Percentiles rank a stretch among this genome's conserved stretches.
These are phyloP conservation scores for Neotropicomus parvogracilis DNA, from an alignment of 1,284 basidiomycete genomes.

Conservation along the genomic window DNA sequence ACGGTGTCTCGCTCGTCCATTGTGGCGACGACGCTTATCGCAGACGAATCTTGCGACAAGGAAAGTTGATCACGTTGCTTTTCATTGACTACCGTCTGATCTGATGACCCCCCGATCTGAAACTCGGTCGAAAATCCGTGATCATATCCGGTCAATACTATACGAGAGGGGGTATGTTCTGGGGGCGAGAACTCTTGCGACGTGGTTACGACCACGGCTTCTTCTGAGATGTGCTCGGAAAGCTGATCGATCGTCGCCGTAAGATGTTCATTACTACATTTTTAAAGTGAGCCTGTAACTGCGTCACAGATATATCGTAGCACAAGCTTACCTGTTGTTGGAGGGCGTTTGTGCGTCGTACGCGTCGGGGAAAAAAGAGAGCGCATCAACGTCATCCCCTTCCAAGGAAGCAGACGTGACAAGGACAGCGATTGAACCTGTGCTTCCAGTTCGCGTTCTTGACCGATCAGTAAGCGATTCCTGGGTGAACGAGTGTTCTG, in stretches of 20 bases:
- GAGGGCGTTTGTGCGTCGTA: neutral
- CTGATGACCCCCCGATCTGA: neutral
- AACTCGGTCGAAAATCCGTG: no score
- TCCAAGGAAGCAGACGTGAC: neutral
- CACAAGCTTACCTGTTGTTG: constrained; percentile 1
- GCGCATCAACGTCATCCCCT: neutral
- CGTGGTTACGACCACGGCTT: neutral
- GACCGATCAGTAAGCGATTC: neutral
- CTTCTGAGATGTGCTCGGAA: neutral
- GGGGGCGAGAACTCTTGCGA: neutral
- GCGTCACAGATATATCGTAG: neutral
- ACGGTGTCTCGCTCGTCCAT: neutral
- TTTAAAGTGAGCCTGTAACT: neutral
- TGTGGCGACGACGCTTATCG: no score
- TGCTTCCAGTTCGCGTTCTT: neutral
- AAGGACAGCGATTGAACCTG: neutral
- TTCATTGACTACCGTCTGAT: neutral
- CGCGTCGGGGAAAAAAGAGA: neutral
- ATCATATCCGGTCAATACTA: no score
- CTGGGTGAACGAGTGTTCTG: neutral
- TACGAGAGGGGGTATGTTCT: neutral
- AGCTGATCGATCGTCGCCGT: neutral
- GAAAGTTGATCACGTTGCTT: neutral
- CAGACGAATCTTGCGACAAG: neutral
- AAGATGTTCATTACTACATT: constrained; percentile 1